phyloP scores from a whole-genome alignment of 208 protist species.

The Acanthamoeba sp. region DNA sequence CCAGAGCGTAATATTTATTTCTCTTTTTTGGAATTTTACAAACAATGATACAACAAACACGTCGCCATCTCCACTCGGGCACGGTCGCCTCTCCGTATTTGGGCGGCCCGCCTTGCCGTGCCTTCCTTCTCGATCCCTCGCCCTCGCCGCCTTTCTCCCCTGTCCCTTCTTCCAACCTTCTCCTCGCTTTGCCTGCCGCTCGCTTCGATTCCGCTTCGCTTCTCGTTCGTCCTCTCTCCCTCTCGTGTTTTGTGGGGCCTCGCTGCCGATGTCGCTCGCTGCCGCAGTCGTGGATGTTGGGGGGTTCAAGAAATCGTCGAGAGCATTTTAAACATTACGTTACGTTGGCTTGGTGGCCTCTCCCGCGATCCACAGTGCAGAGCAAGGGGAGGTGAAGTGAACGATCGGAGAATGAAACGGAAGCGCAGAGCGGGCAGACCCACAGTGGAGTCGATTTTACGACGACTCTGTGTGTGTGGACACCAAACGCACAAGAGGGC shows the following conservation, averaged over 20 bases:
- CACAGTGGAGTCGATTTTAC: too few relatives aligned
- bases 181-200: too few relatives aligned
- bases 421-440: neutral
- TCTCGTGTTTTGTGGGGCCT: too few relatives aligned
- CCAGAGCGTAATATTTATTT: neutral
- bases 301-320: too few relatives aligned
- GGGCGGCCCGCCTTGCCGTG: too few relatives aligned
- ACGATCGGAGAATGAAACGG: neutral
- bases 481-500: neutral
- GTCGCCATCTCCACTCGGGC: neutral
- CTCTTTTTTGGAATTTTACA: conserved; percentile 1
- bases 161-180: neutral
- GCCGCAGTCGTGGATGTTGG: too few relatives aligned
- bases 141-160: too few relatives aligned
- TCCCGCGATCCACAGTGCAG: neutral
- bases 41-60: conserved; percentile 27
- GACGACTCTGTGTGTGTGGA: too few relatives aligned
- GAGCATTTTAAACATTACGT: too few relatives aligned
- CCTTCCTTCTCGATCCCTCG: neutral
- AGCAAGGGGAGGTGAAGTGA: neutral
- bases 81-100: too few relatives aligned
- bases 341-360: neutral
- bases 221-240: neutral
- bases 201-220: neutral
- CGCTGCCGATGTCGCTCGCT: neutral